Conservation (phyloP, 768 basidiomycete species). For the Mrakia blollopis region DNA sequence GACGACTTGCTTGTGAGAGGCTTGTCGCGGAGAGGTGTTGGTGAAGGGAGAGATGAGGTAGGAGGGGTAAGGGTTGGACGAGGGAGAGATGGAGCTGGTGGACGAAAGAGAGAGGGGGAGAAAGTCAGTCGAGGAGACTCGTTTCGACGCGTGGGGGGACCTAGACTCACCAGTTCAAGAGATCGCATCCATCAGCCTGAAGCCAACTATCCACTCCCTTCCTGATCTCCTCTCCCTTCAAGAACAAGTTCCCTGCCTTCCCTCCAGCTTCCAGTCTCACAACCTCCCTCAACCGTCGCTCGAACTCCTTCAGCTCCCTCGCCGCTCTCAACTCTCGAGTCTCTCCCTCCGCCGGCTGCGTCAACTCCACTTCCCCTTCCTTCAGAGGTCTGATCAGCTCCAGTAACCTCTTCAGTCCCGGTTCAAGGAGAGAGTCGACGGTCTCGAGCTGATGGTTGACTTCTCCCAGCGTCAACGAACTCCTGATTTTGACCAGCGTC, state of each 20-base stretch:
- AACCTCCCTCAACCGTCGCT: conserved; percentile 17
- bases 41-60: background rate
- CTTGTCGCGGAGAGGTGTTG: background rate
- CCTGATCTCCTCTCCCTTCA: background rate
- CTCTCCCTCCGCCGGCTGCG: background rate
- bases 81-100: background rate
- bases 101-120: background rate
- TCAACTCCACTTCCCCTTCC: background rate
- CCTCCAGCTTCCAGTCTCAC: background rate
- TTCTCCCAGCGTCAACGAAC: background rate
- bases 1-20: conserved; percentile 6
- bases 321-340: conserved; percentile 12
- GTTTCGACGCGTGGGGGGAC: background rate
- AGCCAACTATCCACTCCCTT: background rate
- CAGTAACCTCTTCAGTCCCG: background rate
- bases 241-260: background rate
- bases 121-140: background rate
- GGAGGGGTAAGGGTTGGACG: background rate
- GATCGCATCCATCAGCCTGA: background rate
- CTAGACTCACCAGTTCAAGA: background rate
- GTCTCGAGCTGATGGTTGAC: background rate
- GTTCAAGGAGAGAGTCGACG: conserved; percentile 6
- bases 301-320: conserved; percentile 13
- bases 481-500: background rate
- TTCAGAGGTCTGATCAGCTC: background rate